Base-by-base conservation (phyloP, 2,329 filamentous ascomycete genomes). In the Aureobasidium sp. region DNA sequence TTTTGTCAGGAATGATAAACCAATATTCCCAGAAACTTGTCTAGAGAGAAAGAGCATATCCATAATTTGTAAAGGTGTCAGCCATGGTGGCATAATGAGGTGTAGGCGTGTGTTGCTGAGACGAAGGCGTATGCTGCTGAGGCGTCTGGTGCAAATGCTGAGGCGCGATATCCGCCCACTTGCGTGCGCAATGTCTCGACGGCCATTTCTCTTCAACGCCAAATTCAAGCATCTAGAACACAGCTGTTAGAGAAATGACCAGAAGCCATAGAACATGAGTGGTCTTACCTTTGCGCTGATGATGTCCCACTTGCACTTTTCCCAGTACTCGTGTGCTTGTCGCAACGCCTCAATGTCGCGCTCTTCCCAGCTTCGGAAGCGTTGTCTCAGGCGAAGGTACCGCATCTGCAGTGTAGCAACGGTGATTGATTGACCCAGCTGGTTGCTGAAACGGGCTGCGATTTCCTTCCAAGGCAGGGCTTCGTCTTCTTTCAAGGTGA, bases 381-480 rank as follows among this genome's bases (percentile, higher is more conserved):
- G 75, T 66, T 81, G 79, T 21, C 78, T 72, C 41, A 82, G 70
- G 41, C 80, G 73, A 68, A 81, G 81, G 65, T 79, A 76, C 25
- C 79, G 78, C 80, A 83, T 83, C 66, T 83, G 80, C 36, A 83
- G 70, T 8, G 79, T 78, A 4, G 80, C 78, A 53, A 81, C 78
- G 15, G 53, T 42, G 64, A 79, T 77, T 5, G 70, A 73, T 66
- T 80, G 78, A 61, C 78, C 78, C 32, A 77, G 71, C 32, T 81
- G 78, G 13, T 73, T 74, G 61, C 78, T 73, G 68, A 82, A 81
- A 27, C 77, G 77, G 6, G 74, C 72, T 8, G 78, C 78, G 62
- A 82, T 82, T 62, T 81, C 80, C 67, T 82, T 82, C 80, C 80
- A 83, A 0, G 79, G 77, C 60, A 82, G 75, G 36, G 71, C 74